These are phyloP conservation scores for Quillaja saponaria DNA, from an alignment of 306 rosid genomes.

Conservation along the genomic window DNA sequence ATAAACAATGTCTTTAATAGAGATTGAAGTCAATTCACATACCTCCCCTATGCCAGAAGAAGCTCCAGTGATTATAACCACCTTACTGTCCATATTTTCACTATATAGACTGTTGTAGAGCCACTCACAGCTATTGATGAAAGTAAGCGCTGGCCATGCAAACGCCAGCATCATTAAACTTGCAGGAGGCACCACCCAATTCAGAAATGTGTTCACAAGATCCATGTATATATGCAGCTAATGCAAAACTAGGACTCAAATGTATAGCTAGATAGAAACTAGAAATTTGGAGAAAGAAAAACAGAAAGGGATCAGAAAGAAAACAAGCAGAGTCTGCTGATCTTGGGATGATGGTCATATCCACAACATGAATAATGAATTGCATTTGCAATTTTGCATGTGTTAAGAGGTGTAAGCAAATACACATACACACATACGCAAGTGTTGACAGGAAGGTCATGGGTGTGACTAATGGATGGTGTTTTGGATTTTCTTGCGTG, in stretches of 20 bases:
- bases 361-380: too few relatives aligned
- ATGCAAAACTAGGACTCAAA: too few relatives aligned
- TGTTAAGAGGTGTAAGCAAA: too few relatives aligned
- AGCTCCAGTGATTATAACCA: conserved; percentile 88
- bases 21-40: background rate
- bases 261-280: too few relatives aligned
- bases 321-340: too few relatives aligned
- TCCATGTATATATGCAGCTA: conserved; percentile 52
- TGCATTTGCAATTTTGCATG: too few relatives aligned
- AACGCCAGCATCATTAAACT: conserved; percentile 66
- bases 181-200: conserved; percentile 72
- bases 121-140: conserved; percentile 71
- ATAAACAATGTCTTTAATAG: too few relatives aligned
- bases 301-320: too few relatives aligned
- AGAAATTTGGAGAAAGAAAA: too few relatives aligned
- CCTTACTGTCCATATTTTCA: conserved; percentile 66
- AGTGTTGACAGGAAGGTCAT: too few relatives aligned
- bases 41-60: conserved; percentile 96
- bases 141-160: conserved; percentile 83
- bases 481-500: conserved; percentile 35
- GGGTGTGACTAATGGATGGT: conserved; percentile 4
- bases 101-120: conserved; percentile 40
- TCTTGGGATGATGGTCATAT: too few relatives aligned
- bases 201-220: conserved; percentile 52
- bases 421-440: too few relatives aligned